Conservation (phyloP, 2,329 filamentous ascomycete genomes). For the Penicillium capsulatum region DNA sequence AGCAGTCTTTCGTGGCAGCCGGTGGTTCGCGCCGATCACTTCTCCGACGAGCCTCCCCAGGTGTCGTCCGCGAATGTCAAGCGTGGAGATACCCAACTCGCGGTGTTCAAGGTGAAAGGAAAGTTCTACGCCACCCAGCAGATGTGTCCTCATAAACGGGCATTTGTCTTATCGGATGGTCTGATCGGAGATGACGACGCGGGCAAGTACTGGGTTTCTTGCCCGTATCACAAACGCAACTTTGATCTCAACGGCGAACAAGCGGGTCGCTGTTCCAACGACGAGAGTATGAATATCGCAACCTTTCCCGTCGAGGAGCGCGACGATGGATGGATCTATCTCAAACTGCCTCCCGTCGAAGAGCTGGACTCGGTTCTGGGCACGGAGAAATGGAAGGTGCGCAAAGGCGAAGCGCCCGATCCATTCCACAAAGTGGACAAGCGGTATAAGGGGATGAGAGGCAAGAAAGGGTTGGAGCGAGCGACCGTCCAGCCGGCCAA, state of each 20-base stretch:
- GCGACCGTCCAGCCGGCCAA: constrained; percentile 19
- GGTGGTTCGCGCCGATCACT: constrained; percentile 65
- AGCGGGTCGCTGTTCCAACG: constrained; percentile 69
- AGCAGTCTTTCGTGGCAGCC: constrained; percentile 70
- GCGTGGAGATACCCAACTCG: constrained; percentile 82
- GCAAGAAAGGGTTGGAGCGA: constrained; percentile 41
- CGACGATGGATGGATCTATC: constrained; percentile 70
- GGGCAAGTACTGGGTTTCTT: constrained; percentile 76
- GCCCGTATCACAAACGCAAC: constrained; percentile 86
- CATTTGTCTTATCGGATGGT: constrained; percentile 84
- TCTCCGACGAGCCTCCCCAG: constrained; percentile 65
- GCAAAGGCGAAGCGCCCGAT: constrained; percentile 60
- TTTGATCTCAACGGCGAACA: constrained; percentile 66
- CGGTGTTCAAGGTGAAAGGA: constrained; percentile 77
- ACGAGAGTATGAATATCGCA: constrained; percentile 71
- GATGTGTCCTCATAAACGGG: constrained; percentile 90
- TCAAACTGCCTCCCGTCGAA: constrained; percentile 73
- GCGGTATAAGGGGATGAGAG: constrained; percentile 54
- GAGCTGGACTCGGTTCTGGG: constrained; percentile 77
- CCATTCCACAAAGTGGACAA: constrained; percentile 56
- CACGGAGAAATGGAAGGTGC: constrained; percentile 73
- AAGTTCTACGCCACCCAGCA: constrained; percentile 83
- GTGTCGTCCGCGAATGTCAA: constrained; percentile 70
- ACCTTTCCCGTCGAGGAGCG: constrained; percentile 75
- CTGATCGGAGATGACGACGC: constrained; percentile 62